Evolutionary conservation across 352 stramenopile genomes (phyloP).

Genomic region (Phytopythium chamaehyphon): DNA sequence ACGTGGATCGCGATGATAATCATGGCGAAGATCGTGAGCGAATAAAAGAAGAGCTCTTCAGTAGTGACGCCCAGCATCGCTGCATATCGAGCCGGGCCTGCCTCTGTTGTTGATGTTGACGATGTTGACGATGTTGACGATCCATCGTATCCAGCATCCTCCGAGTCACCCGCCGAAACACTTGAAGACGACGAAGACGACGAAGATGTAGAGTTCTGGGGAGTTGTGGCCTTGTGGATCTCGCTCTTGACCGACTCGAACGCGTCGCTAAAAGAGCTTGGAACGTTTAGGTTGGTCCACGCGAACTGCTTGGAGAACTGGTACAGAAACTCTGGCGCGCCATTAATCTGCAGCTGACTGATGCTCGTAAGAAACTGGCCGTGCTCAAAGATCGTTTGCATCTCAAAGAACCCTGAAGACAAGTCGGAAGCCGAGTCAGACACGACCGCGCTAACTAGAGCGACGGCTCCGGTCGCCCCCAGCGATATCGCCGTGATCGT

Average conservation of each 20-base stretch:
- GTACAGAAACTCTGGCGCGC: slow-evolving; percentile 70
- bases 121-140: neutral
- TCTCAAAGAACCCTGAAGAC: slow-evolving; percentile 74
- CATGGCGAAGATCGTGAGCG: slow-evolving; percentile 42
- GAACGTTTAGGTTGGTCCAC: slow-evolving; percentile 87
- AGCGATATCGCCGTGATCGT: slow-evolving; percentile 68
- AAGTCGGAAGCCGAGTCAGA: slow-evolving; percentile 70
- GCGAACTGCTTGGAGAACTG: slow-evolving; percentile 80
- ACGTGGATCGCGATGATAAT: slow-evolving; percentile 44
- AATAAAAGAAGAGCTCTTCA: slow-evolving; percentile 61
- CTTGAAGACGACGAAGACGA: neutral
- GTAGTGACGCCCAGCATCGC: slow-evolving; percentile 45
- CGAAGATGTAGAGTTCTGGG: neutral
- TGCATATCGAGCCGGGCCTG: slow-evolving; percentile 48
- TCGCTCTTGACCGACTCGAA: slow-evolving; percentile 8
- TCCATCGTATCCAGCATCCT: neutral
- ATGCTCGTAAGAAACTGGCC: slow-evolving; percentile 85
- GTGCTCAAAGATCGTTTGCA: slow-evolving; percentile 84
- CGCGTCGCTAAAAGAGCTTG: slow-evolving; percentile 35
- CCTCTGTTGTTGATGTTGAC: slow-evolving; percentile 9
- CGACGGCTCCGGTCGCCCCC: slow-evolving; percentile 23
- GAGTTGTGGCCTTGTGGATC: slow-evolving; percentile 3
- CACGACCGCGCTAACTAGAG: slow-evolving; percentile 35
- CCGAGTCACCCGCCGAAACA: neutral
- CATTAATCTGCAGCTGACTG: slow-evolving; percentile 68